These are phyloP conservation scores for Globisporangium recalcitrans DNA, from an alignment of 352 stramenopile species.

Conservation along the genomic window DNA sequence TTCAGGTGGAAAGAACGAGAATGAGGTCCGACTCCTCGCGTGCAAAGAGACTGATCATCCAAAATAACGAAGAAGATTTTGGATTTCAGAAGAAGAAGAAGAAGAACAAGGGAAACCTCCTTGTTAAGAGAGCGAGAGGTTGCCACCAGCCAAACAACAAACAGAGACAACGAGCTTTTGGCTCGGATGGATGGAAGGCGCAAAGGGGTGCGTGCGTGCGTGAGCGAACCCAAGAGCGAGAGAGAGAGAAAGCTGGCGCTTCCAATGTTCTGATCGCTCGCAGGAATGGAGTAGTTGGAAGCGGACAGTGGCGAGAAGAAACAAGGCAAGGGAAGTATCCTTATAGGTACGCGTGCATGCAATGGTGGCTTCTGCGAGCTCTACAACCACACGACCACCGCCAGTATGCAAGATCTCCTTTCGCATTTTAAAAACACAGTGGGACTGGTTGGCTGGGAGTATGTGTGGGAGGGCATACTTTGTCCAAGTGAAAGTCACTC, in stretches of 20 bases:
- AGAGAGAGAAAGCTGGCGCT: neutral
- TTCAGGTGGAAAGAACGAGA: slow-evolving; percentile 18
- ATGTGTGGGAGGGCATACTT: neutral
- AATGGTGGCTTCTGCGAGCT: neutral
- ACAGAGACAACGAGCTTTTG: neutral
- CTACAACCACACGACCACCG: neutral
- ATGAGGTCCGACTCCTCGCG: slow-evolving; percentile 18
- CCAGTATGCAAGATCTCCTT: slow-evolving; percentile 1
- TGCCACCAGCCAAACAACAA: neutral
- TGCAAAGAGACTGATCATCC: neutral
- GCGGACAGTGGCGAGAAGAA: neutral
- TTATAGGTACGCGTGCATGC: neutral
- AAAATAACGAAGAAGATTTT: slow-evolving; percentile 3
- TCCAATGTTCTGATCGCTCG: slow-evolving; percentile 1
- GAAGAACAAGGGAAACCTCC: neutral
- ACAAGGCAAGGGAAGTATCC: neutral
- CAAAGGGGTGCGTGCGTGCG: neutral
- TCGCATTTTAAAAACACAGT: slow-evolving; percentile 1
- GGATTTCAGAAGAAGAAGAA: neutral
- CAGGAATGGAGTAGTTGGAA: neutral
- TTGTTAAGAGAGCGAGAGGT: neutral
- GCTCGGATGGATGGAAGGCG: neutral
- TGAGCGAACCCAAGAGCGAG: neutral
- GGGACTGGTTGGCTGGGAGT: neutral
- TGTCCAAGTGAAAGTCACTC: slow-evolving; percentile 5